These are phyloP conservation scores for Symbiodinium natans DNA, from an alignment of 73 alveolate genomes.

Conservation along the genomic window DNA sequence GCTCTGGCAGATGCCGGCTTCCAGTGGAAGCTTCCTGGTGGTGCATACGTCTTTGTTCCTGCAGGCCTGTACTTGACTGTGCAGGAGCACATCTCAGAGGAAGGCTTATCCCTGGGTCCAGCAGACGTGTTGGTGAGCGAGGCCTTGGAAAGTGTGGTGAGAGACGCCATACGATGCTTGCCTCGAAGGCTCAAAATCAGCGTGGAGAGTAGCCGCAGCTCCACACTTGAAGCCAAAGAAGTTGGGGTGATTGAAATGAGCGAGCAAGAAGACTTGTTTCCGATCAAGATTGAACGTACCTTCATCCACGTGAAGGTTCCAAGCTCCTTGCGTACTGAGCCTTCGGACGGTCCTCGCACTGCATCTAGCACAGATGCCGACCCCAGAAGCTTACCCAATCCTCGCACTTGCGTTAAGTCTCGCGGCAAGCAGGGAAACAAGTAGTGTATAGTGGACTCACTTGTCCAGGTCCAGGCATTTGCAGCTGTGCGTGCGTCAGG, in stretches of 20 bases:
- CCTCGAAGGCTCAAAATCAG: neutral
- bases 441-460: neutral
- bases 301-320: neutral
- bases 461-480: neutral
- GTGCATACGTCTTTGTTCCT: neutral
- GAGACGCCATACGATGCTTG: neutral
- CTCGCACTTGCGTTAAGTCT: neutral
- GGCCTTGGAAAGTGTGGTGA: neutral
- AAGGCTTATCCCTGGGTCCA: neutral
- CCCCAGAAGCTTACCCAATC: neutral
- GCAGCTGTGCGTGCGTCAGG: neutral
- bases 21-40: neutral
- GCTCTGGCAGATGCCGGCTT: neutral
- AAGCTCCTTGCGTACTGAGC: neutral
- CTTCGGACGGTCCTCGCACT: neutral
- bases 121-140: neutral
- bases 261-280: neutral
- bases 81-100: neutral
- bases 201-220: neutral
- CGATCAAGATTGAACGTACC: neutral
- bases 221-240: neutral
- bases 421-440: neutral
- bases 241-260: neutral
- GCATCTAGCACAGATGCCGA: neutral
- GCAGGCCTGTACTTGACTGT: neutral